Conservation (phyloP, 208 protist genomes). For the Leishmania tropica region DNA sequence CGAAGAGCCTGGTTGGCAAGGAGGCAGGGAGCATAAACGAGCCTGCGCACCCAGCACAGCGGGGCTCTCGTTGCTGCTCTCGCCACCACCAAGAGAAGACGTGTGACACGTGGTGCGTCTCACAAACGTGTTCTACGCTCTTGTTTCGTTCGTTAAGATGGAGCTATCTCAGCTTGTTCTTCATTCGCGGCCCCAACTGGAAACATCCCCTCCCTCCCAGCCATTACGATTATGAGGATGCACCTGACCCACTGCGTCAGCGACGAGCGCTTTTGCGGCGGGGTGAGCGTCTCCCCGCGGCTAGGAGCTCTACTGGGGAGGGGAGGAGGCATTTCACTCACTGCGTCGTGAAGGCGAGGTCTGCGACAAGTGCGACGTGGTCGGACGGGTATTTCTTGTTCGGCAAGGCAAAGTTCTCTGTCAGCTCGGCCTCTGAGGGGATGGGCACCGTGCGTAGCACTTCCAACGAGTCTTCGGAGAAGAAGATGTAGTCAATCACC, state of each 20-base stretch:
- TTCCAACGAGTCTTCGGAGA: slow-evolving; percentile 52
- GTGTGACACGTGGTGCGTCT: not conserved
- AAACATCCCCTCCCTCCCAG: not conserved
- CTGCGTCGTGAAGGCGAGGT: slow-evolving; percentile 42
- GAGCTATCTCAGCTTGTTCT: not conserved
- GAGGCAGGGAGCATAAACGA: not conserved
- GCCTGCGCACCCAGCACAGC: not conserved
- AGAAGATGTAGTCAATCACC: slow-evolving; percentile 92
- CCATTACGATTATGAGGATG: not conserved
- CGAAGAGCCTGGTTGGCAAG: not conserved
- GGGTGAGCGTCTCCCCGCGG: not conserved
- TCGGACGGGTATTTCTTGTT: slow-evolving; percentile 90
- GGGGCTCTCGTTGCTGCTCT: not conserved
- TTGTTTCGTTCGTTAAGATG: not conserved
- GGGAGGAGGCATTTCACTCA: not conserved
- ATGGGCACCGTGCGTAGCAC: slow-evolving; percentile 78
- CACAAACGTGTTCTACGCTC: not conserved
- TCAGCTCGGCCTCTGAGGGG: slow-evolving; percentile 71
- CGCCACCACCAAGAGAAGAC: not conserved
- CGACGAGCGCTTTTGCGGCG: too few species aligned
- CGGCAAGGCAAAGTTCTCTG: slow-evolving; percentile 81
- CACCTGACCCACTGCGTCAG: not conserved
- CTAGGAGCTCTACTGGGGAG: not conserved
- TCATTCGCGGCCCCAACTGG: not conserved
- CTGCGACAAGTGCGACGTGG: slow-evolving; percentile 88